These are phyloP conservation scores for Entophlyctis luteolus DNA, from an alignment of 192 early-diverging fungal genomes.

Conservation along the genomic window DNA sequence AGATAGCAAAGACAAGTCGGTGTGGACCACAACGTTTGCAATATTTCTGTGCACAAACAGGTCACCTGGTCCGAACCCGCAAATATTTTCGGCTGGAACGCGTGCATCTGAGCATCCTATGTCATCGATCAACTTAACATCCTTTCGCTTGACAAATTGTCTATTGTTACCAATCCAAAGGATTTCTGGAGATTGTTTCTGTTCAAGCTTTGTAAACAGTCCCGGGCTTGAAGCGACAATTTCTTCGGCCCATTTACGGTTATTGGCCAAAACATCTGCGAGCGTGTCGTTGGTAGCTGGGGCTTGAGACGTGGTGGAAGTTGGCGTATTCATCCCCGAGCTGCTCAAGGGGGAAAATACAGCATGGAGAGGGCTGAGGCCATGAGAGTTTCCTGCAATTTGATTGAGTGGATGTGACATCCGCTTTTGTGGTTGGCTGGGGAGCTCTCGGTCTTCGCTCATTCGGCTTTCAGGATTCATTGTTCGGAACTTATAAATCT, in stretches of 20 bases:
- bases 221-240: slow-evolving; percentile 44
- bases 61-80: slow-evolving; percentile 66
- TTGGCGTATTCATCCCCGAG: too few relatives aligned
- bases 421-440: too few relatives aligned
- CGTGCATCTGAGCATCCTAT: slow-evolving; percentile 85
- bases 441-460: too few relatives aligned
- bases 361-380: too few relatives aligned
- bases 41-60: slow-evolving; percentile 98
- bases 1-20: slow-evolving; percentile 76
- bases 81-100: slow-evolving; percentile 76
- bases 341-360: too few relatives aligned
- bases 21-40: slow-evolving; percentile 81
- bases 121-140: too few relatives aligned
- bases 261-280: slow-evolving; percentile 34
- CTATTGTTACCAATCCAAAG: slow-evolving; percentile 71
- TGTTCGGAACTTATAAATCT: too few relatives aligned
- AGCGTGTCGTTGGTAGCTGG: slow-evolving; percentile 21
- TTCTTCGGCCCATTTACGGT: slow-evolving; percentile 38
- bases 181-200: slow-evolving; percentile 76
- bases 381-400: too few relatives aligned
- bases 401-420: too few relatives aligned
- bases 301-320: too few relatives aligned
- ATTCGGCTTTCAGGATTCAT: too few relatives aligned
- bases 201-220: slow-evolving; percentile 68
- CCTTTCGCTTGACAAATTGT: background rate